Evolutionary conservation across 176 grass and related monocot species (phyloP), one percentile per base, ranked within the genome.

Genomic region (Echinochloa phyllopogon): DNA sequence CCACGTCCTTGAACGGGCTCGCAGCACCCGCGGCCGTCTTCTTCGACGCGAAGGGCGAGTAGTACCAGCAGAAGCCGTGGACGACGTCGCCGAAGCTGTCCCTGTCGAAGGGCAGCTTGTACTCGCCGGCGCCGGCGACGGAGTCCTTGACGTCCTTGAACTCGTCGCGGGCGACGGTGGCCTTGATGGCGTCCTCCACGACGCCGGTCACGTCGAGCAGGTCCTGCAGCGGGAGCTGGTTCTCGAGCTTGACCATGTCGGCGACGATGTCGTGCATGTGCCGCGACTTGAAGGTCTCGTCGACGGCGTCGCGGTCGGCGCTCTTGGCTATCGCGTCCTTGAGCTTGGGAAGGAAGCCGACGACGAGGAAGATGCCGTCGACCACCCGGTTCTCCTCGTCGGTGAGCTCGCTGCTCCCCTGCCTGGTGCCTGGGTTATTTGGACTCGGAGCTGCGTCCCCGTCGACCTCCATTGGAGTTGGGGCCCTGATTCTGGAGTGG

Each of bases 241-340:
- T 89, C 79, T 83, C 86, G 39, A 86, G 59, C 86, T 92, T 92
- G 86, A 92, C 48, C 47, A 92, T 38, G 83, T 92, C 90, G 7
- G 48, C 57, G 73, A 92, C 73, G 49, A 89, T 89, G 36, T 89
- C 74, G 4, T 89, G 86, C 86, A 81, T 86, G 67, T 82, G 72
- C 33, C 24, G 77, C 24, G 73, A 83, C 65, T n/a, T 69, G 83
- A 86, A 89, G 79, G 6, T 51, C 20, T 80, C 51, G 65, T 86
- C 83, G 41, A 78, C 68, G 42, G 17, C 50, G 40, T 86, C 79
- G 47, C 86, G 90, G 66, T n/a, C 69, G 8, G 3, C 0, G 36
- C 20, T 66, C 33, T 10, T 18, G 23, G 1, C 0, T 15, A 63
- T 21, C 3, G 44, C 53, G 21, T 60, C 17, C 18, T 11, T 52